phyloP scores from a whole-genome alignment of 2,329 filamentous ascomycete genomes.

The Monosporascus sp. region DNA sequence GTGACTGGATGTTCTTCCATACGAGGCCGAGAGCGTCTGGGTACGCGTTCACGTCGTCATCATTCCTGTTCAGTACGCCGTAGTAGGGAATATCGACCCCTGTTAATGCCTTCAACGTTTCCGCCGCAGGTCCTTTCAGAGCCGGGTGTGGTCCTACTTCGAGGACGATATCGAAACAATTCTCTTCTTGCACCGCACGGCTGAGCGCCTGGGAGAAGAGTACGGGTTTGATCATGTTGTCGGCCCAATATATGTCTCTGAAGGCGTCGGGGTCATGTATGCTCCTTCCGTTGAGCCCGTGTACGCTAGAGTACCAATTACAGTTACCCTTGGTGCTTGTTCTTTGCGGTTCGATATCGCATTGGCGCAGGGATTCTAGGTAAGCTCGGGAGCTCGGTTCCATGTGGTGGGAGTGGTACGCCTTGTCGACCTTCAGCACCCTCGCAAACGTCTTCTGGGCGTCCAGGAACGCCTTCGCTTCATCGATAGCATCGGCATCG shows the following conservation, averaged over 20 bases:
- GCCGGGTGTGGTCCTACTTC: too few relatives aligned
- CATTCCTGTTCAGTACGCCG: too few relatives aligned
- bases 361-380: neutral
- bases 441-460: slow-evolving; percentile 16
- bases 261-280: neutral
- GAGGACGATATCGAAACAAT: neutral
- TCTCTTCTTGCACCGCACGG: neutral
- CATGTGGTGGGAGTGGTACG: neutral
- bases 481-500: slow-evolving; percentile 17
- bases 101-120: too few relatives aligned
- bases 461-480: slow-evolving; percentile 9
- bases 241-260: slow-evolving; percentile 27
- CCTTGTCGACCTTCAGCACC: slow-evolving; percentile 8
- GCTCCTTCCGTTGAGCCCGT: neutral
- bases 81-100: too few relatives aligned
- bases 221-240: slow-evolving; percentile 30
- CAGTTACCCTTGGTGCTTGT: neutral
- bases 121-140: too few relatives aligned
- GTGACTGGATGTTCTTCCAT: slow-evolving; percentile 1
- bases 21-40: slow-evolving; percentile 1
- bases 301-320: slow-evolving; percentile 6
- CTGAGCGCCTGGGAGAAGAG: slow-evolving; percentile 27
- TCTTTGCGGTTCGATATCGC: neutral
- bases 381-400: neutral
- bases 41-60: too few relatives aligned